Percentiles rank a stretch among this genome's conserved stretches.
These are phyloP conservation scores for Colletotrichum kahawae DNA, from an alignment of 2,329 filamentous ascomycete species.

Conservation along the genomic window DNA sequence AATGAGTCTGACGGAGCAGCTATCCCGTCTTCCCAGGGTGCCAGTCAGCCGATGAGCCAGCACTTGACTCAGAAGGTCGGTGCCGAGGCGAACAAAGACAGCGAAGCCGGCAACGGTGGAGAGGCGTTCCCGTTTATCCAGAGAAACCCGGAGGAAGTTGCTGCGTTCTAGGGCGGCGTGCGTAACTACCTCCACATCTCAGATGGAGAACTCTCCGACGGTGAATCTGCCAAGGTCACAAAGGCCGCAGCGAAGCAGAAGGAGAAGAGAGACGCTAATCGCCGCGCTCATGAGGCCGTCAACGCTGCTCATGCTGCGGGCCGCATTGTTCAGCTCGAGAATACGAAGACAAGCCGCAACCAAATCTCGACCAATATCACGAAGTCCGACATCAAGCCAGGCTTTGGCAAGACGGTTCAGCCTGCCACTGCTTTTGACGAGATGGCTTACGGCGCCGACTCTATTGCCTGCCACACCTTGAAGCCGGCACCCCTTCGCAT, in stretches of 20 bases:
- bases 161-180: slow-evolving; percentile 35
- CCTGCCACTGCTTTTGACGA: not conserved
- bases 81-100: not conserved
- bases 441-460: slow-evolving; percentile 10
- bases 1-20: not conserved
- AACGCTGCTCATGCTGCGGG: slow-evolving; percentile 5
- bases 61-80: not conserved
- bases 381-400: slow-evolving; percentile 4
- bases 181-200: slow-evolving; percentile 32
- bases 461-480: slow-evolving; percentile 19
- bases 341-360: not conserved
- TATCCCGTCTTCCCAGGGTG: not conserved
- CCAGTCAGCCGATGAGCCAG: not conserved
- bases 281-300: not conserved
- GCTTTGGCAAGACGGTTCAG: not conserved
- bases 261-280: not conserved
- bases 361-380: not conserved
- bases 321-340: not conserved
- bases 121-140: not conserved
- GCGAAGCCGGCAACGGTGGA: not conserved
- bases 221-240: not conserved
- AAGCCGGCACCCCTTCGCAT: slow-evolving; percentile 20
- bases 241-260: not conserved
- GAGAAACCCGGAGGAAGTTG: slow-evolving; percentile 28
- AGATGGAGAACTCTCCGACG: slow-evolving; percentile 30